Percentiles rank a stretch among this genome's conserved stretches.
These are phyloP conservation scores for Phtheirospermum japonicum DNA, from an alignment of 257 asterid genomes.

Conservation along the genomic window DNA sequence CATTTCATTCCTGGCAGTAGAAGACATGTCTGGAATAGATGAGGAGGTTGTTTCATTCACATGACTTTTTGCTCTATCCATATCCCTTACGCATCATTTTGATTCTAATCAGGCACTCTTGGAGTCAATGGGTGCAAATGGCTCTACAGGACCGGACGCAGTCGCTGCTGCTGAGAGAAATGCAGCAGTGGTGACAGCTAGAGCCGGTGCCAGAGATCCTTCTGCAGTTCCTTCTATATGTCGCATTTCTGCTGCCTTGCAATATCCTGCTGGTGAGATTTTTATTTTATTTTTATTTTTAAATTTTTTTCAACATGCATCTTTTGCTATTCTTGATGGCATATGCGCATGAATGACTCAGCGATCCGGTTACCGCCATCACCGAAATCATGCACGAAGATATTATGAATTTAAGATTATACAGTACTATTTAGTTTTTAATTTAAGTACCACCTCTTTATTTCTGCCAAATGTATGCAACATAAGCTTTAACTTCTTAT, in stretches of 20 bases:
- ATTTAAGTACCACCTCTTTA: background rate
- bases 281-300: too few species aligned
- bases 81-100: constrained; percentile 27
- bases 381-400: background rate
- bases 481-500: background rate
- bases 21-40: background rate
- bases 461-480: constrained; percentile 8
- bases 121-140: constrained; percentile 82
- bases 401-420: background rate
- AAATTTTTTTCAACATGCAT: constrained; percentile 5
- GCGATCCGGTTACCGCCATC: background rate
- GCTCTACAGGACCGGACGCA: constrained; percentile 90
- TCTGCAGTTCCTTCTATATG: constrained; percentile 96
- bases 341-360: constrained; percentile 9
- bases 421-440: background rate
- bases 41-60: constrained; percentile 11
- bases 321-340: constrained; percentile 11
- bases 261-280: constrained; percentile 83
- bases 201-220: constrained; percentile 98
- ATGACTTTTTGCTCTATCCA: constrained; percentile 8
- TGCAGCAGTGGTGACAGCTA: constrained; percentile 87
- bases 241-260: constrained; percentile 96
- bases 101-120: constrained; percentile 64
- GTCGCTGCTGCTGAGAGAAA: constrained; percentile 84
- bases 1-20: too few species aligned